Evolutionary conservation across 2,329 filamentous ascomycete genomes (phyloP), one percentile per base, ranked within the genome.

Genomic region (Aplosporella prunicola): DNA sequence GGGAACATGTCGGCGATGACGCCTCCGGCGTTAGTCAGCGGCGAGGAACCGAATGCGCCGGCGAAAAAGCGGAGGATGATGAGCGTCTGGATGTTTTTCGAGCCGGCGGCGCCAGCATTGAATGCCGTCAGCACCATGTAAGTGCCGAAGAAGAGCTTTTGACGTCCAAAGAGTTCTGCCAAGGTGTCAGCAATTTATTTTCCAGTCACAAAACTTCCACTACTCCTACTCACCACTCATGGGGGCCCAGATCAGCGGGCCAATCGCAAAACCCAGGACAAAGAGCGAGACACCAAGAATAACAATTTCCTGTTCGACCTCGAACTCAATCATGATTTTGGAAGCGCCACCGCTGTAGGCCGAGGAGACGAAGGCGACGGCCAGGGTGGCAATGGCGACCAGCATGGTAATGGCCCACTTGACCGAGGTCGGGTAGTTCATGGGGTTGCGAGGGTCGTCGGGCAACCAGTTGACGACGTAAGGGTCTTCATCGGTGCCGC

Each of bases 381-480:
- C 78, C 28, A 87, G 67, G 1, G 79, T 81, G 10, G 80, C 74
- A 18, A 80, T 48, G 9, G 80, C 78, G 40, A 80, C 73, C 26
- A 80, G 54, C 35, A 72, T 51, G 2, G 78, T 80, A 45, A 80
- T 73, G 20, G 55, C 52, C 80, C 81, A 86, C 61, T 84, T 84
- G 57, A 70, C 72, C 18, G 51, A 39, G 2, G 51, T 42, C 8
- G 68, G 59, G 48, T 76, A 82, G 32, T 64, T 63, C 67, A 80
- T 71, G 1, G 81, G 78, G 55, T 86, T 81, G 45, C 74, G 71
- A 8, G 72, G 69, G 53, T 87, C 82, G 35, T 75, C 57, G 13
- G 73, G 69, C 15, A 83, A 69, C 61, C 79, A 87, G 39, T 75
- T 72, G 45, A 86, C 79, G 20, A 77, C 59, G 45, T 73, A 86